phyloP scores from a whole-genome alignment of 306 rosid species.

The Fagus crenata region DNA sequence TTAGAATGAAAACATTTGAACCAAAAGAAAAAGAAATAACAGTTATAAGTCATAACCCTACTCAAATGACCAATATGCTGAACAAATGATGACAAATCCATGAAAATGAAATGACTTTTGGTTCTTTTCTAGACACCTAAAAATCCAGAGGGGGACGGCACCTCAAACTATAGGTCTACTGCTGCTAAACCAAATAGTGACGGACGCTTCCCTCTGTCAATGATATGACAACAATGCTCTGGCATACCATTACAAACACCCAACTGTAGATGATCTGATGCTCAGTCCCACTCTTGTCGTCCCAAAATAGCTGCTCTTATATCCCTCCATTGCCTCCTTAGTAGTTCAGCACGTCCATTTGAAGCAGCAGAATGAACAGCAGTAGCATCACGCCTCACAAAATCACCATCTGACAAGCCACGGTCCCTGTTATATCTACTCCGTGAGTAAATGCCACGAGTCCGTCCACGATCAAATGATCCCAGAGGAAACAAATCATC shows the following conservation, averaged over 20 bases:
- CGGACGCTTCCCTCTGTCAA: conserved; percentile 28
- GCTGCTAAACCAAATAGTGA: conserved; percentile 18
- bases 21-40: conserved; percentile 18
- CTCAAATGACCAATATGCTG: conserved; percentile 36
- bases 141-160: background rate
- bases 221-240: conserved; percentile 29
- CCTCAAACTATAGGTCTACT: conserved; percentile 3
- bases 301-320: conserved; percentile 34
- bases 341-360: conserved; percentile 38
- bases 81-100: conserved; percentile 26
- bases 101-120: background rate
- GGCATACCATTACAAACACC: conserved; percentile 24
- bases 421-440: conserved; percentile 45
- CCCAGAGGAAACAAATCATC: conserved; percentile 51
- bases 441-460: conserved; percentile 46
- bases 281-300: conserved; percentile 4
- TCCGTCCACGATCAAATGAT: conserved; percentile 53
- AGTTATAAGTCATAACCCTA: conserved; percentile 9
- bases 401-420: conserved; percentile 38
- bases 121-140: background rate
- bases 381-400: conserved; percentile 40
- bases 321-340: conserved; percentile 51
- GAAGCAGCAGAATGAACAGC: conserved; percentile 48
- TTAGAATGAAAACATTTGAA: background rate
- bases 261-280: background rate